phyloP scores from a whole-genome alignment of 2,329 filamentous ascomycete genomes.

The Penicillium fuscoglaucum region DNA sequence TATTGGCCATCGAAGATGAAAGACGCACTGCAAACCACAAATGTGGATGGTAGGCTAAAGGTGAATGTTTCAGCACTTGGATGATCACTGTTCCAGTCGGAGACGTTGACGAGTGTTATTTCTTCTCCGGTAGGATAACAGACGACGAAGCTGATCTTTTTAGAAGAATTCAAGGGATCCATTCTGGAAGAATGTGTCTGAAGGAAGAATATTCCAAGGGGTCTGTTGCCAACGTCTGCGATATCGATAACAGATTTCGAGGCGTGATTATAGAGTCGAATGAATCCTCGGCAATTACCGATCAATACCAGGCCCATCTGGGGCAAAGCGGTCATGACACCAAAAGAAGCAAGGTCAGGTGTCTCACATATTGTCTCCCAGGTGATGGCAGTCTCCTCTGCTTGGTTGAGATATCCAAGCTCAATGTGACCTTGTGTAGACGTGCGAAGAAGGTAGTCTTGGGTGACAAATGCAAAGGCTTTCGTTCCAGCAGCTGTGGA shows the following conservation, averaged over 20 bases:
- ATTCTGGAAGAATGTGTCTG: constrained; percentile 11
- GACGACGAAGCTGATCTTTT: constrained; percentile 28
- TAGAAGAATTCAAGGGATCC: constrained; percentile 2
- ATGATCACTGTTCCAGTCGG: constrained; percentile 12
- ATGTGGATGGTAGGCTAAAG: constrained; percentile 44
- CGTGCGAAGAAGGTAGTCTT: constrained; percentile 35
- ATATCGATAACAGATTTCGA: constrained; percentile 31
- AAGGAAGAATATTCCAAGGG: constrained; percentile 33
- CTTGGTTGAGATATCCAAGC: constrained; percentile 26
- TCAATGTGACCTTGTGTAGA: constrained; percentile 34
- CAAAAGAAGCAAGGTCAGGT: constrained; percentile 35
- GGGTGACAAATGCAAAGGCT: constrained; percentile 37
- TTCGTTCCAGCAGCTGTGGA: constrained; percentile 23
- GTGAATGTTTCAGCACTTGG: constrained; percentile 42
- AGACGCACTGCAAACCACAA: constrained; percentile 54
- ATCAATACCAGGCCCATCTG: constrained; percentile 36
- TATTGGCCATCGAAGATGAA: constrained; percentile 34
- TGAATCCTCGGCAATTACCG: constrained; percentile 33
- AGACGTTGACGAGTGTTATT: constrained; percentile 33
- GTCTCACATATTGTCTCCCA: constrained; percentile 32
- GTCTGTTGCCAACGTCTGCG: constrained; percentile 27
- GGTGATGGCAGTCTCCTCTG: constrained; percentile 15
- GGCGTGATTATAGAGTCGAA: constrained; percentile 39
- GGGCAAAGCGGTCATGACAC: constrained; percentile 33
- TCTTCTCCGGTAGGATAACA: constrained; percentile 28